Percentiles rank a stretch among this genome's conserved stretches.
These are phyloP conservation scores for Venustampulla echinocandica DNA, from an alignment of 495 filamentous ascomycete species.

Conservation along the genomic window DNA sequence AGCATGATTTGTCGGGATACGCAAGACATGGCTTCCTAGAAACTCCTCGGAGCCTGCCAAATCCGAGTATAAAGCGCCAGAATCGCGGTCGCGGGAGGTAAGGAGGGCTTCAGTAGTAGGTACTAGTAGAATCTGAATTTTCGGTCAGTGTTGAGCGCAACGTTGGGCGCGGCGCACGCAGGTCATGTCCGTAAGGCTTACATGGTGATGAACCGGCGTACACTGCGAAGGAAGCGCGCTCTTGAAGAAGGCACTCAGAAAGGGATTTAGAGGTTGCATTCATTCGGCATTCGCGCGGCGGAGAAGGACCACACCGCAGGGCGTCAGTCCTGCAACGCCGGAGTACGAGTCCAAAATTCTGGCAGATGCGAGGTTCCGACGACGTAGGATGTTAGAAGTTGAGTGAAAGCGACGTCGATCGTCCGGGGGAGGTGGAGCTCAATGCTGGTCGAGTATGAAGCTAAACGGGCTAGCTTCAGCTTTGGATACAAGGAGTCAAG, in stretches of 20 bases:
- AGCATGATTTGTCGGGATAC: slow-evolving; percentile 55
- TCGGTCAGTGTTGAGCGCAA: slow-evolving; percentile 11
- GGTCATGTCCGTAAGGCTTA: no score
- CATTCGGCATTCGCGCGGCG: slow-evolving; percentile 37
- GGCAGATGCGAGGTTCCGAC: slow-evolving; percentile 11
- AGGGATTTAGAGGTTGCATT: slow-evolving; percentile 99
- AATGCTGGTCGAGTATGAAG: background rate
- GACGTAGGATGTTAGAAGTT: background rate
- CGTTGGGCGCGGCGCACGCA: slow-evolving; percentile 4
- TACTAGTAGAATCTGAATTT: slow-evolving; percentile 71
- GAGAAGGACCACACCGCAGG: slow-evolving; percentile 17
- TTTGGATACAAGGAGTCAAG: no score
- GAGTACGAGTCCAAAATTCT: slow-evolving; percentile 6
- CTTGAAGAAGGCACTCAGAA: slow-evolving; percentile 95
- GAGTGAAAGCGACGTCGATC: background rate
- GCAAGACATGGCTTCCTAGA: slow-evolving; percentile 90
- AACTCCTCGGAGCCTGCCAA: slow-evolving; percentile 87
- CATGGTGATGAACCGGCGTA: slow-evolving; percentile 83
- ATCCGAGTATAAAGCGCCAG: slow-evolving; percentile 66
- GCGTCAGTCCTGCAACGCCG: slow-evolving; percentile 16
- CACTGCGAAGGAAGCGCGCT: slow-evolving; percentile 90
- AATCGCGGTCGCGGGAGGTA: slow-evolving; percentile 82
- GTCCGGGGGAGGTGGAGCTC: background rate
- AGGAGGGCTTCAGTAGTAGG: slow-evolving; percentile 87
- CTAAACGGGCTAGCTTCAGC: background rate